Evolutionary conservation across 176 grass and related monocot species (phyloP).

Genomic region (Oryza nivara): DNA sequence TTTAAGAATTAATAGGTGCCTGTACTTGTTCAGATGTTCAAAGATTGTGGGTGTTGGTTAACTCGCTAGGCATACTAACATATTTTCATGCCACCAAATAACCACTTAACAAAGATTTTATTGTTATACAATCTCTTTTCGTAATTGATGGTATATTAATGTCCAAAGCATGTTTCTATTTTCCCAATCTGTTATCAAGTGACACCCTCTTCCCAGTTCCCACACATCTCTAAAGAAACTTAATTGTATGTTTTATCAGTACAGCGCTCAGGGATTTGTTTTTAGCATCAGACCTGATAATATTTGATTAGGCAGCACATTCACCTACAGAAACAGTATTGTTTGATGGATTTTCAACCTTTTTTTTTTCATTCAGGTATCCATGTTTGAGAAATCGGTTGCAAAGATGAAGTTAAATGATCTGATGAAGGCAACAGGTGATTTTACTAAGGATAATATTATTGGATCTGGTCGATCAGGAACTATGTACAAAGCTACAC

Average conservation of each 20-base stretch:
- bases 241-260: background rate
- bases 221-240: background rate
- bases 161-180: background rate
- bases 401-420: conserved; percentile 94
- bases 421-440: conserved; percentile 76
- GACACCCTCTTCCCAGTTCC: background rate
- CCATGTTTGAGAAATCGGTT: conserved; percentile 93
- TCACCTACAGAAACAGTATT: background rate
- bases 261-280: background rate
- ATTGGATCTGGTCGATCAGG: conserved; percentile 75
- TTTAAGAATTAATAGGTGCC: background rate
- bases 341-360: conserved; percentile 10
- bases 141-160: background rate
- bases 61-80: background rate
- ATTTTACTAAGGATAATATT: conserved; percentile 92
- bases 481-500: conserved; percentile 78
- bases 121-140: background rate
- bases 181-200: background rate
- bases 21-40: too few species aligned
- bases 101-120: background rate
- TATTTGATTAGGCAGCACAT: background rate
- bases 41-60: background rate
- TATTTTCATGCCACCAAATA: background rate
- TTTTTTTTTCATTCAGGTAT: conserved; percentile 58
- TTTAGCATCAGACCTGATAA: background rate